These are phyloP conservation scores for Nematocida displodere DNA, from an alignment of 371 early-diverging fungal genomes.

Conservation along the genomic window DNA sequence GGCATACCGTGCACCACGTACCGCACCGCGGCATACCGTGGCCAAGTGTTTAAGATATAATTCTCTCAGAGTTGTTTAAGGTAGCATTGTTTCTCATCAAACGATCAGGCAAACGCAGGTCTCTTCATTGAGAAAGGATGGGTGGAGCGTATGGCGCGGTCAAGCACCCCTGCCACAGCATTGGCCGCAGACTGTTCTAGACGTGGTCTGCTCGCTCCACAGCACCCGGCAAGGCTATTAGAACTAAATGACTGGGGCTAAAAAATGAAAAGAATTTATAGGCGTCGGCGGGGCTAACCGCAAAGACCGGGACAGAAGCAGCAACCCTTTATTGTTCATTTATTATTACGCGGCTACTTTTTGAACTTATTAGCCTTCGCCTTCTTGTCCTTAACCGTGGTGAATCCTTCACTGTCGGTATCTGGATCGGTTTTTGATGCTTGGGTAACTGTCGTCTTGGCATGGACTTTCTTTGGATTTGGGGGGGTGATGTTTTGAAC, in stretches of 20 bases:
- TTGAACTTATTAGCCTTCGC: no score
- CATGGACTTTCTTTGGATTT: not conserved
- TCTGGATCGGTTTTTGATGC: not conserved
- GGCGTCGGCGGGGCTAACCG: no score
- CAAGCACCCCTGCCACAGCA: no score
- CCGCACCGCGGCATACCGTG: not conserved
- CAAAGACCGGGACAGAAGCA: no score
- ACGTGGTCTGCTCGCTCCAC: no score
- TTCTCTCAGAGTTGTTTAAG: constrained; percentile 42
- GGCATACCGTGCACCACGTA: not conserved
- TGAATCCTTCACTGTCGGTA: constrained; percentile 44
- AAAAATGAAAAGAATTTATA: no score
- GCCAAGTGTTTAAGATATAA: constrained; percentile 16
- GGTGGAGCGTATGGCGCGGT: no score
- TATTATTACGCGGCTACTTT: no score
- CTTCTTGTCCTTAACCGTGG: constrained; percentile 23
- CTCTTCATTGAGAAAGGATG: constrained; percentile 40
- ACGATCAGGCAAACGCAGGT: constrained; percentile 49
- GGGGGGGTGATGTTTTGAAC: not conserved
- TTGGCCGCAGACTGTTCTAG: no score
- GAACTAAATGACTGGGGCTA: no score
- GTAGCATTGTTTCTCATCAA: constrained; percentile 54
- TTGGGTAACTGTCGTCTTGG: not conserved
- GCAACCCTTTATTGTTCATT: no score
- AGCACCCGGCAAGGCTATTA: no score